Evolutionary conservation across 2,329 filamentous ascomycete species (phyloP).

Genomic region (Pyrenophora seminiperda): DNA sequence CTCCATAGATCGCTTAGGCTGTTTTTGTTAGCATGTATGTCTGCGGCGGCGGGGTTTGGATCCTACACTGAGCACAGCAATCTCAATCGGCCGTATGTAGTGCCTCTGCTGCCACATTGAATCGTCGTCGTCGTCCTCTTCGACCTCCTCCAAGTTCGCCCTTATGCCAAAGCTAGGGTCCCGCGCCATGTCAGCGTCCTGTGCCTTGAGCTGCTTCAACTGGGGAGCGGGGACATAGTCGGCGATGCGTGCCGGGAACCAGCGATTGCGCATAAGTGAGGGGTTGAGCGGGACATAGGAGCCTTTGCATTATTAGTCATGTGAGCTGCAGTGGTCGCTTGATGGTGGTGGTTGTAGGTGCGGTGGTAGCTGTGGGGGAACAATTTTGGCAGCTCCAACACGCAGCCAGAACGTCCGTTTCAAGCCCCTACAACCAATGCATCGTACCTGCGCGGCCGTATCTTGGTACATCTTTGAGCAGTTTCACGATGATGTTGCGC

Average conservation of each 20-base stretch:
- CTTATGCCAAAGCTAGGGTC: conserved; percentile 53
- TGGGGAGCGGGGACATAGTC: conserved; percentile 58
- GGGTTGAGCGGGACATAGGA: conserved; percentile 58
- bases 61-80: conserved; percentile 49
- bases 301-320: conserved; percentile 48
- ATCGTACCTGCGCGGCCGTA: conserved; percentile 53
- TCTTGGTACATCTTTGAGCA: conserved; percentile 58
- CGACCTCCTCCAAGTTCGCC: conserved; percentile 36
- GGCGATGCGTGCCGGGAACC: conserved; percentile 58
- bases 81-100: conserved; percentile 47
- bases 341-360: neutral
- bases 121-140: conserved; percentile 32
- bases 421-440: neutral
- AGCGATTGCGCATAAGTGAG: conserved; percentile 61
- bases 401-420: neutral
- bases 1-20: conserved; percentile 53
- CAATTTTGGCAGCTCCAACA: conserved; percentile 2
- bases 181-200: conserved; percentile 53
- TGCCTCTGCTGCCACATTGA: conserved; percentile 23
- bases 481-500: conserved; percentile 55
- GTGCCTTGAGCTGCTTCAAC: conserved; percentile 52
- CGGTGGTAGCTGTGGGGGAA: neutral
- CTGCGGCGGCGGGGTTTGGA: neutral
- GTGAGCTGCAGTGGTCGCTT: neutral
- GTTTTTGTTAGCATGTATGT: conserved; percentile 24